These are phyloP conservation scores for Pseudocercospora cruenta DNA, from an alignment of 2,329 filamentous ascomycete genomes.

Conservation along the genomic window DNA sequence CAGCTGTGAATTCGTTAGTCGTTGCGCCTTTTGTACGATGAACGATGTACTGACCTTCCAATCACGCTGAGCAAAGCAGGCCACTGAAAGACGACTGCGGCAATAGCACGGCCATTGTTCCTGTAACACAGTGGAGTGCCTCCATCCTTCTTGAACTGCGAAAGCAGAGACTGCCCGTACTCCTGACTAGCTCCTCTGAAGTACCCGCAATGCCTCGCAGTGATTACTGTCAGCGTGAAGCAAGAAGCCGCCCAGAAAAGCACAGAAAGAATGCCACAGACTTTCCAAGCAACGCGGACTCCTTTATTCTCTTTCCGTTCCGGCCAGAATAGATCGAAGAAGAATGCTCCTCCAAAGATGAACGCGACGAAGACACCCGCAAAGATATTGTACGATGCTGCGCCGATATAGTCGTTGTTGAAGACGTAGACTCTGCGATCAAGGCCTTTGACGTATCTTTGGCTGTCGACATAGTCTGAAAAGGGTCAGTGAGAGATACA, in stretches of 20 bases:
- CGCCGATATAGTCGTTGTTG: constrained; percentile 61
- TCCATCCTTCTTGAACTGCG: constrained; percentile 40
- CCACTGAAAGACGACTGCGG: constrained; percentile 59
- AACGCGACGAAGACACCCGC: constrained; percentile 60
- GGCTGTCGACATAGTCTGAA: constrained; percentile 59
- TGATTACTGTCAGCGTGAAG: constrained; percentile 56
- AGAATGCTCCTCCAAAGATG: constrained; percentile 63
- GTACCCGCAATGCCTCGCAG: constrained; percentile 51
- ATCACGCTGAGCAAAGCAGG: constrained; percentile 54
- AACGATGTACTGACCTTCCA: constrained; percentile 43
- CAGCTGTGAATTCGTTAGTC: constrained; percentile 36
- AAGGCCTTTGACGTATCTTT: constrained; percentile 50
- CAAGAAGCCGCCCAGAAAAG: constrained; percentile 53
- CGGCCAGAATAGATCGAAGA: constrained; percentile 66
- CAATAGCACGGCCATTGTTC: constrained; percentile 55
- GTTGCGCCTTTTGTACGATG: neutral
- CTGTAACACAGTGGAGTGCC: constrained; percentile 50
- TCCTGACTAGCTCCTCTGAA: constrained; percentile 47
- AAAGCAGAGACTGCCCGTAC: constrained; percentile 35
- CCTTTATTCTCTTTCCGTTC: constrained; percentile 54
- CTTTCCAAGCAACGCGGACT: constrained; percentile 59
- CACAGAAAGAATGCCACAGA: constrained; percentile 54
- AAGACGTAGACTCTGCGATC: constrained; percentile 48
- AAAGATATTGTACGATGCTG: constrained; percentile 62
- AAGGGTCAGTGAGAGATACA: neutral